Evolutionary conservation across 2,329 filamentous ascomycete species (phyloP), one percentile per base, ranked within the genome.

Genomic region (Fusarium lyarnte): DNA sequence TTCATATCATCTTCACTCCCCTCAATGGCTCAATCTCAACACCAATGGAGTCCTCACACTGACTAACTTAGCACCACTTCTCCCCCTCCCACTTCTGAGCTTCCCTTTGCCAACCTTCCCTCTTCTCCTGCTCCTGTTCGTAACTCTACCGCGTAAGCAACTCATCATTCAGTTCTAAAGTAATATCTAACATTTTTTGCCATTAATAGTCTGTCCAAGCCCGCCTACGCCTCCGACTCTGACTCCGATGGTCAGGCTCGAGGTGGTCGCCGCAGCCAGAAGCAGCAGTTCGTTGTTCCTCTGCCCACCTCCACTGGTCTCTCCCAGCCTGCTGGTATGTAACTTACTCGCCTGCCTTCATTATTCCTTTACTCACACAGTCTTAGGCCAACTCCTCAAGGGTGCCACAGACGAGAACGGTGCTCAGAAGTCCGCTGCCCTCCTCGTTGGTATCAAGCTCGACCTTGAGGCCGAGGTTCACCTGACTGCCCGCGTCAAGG

Each of bases 381-480:
- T 27, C 43, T 16, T 57, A 87, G 86, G 87, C 60, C 82, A 85
- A 72, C 85, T 90, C 38, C 85, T 90, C 69, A 87, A 86, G 79
- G 88, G 88, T 16, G 84, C 88, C 19, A 85, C 86, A 36, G 87
- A 89, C 68, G 85, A 87, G 35, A 81, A 89, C 59, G 88, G 89
- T 66, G 86, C 88, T 74, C 82, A 87, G 66, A 90, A 89, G 80
- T 80, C 86, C 43, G 87, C 89, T 8, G 88, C 87, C 4, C 82
- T 90, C 46, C 83, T 90, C 74, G 83, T 91, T 41, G 88, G 88
- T 62, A 90, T 90, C 82, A 90, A 91, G 83, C 83, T 91, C 39
- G 89, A 91, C 77, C 80, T 90, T 25, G 88, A 91, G 78, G 88
- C 88, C 19, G 88, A 90, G 78, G 87, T 90, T 46, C 88, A 91